These are phyloP conservation scores for Leptomonas pyrrhocoris DNA, from an alignment of 208 protist species.

Conservation along the genomic window DNA sequence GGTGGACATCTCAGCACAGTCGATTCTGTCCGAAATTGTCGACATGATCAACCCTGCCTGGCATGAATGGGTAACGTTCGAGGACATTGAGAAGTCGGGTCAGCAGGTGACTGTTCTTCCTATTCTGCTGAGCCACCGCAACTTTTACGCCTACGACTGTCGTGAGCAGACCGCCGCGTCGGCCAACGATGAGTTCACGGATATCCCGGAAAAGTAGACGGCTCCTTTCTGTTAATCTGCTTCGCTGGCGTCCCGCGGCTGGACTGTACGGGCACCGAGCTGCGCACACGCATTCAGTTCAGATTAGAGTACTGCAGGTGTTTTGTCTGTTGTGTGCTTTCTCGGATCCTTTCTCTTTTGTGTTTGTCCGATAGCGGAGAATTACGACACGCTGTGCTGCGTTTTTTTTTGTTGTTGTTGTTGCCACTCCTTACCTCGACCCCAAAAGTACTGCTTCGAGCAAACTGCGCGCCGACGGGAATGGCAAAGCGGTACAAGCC, in stretches of 20 bases:
- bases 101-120: slow-evolving; percentile 86
- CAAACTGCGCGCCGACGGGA: too few species aligned
- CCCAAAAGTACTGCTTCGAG: too few species aligned
- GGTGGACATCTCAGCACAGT: slow-evolving; percentile 79
- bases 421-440: not conserved
- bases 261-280: too few species aligned
- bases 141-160: slow-evolving; percentile 91
- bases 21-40: slow-evolving; percentile 85
- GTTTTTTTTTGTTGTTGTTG: not conserved
- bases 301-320: too few species aligned
- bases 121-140: slow-evolving; percentile 83
- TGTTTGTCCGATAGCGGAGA: too few species aligned
- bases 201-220: slow-evolving; percentile 22
- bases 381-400: not conserved
- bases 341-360: not conserved
- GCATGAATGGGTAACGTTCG: slow-evolving; percentile 82
- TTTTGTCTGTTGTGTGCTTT: not conserved
- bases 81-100: slow-evolving; percentile 77
- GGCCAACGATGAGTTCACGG: slow-evolving; percentile 74
- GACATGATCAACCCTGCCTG: slow-evolving; percentile 92
- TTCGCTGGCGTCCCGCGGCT: too few species aligned
- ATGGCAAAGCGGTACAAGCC: too few species aligned
- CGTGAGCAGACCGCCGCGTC: slow-evolving; percentile 85
- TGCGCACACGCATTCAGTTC: too few species aligned
- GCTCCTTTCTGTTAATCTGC: not conserved